Percentiles rank a stretch among this genome's conserved stretches.
phyloP scores from a whole-genome alignment of 208 protist genomes.

The Strigomonas galati region DNA sequence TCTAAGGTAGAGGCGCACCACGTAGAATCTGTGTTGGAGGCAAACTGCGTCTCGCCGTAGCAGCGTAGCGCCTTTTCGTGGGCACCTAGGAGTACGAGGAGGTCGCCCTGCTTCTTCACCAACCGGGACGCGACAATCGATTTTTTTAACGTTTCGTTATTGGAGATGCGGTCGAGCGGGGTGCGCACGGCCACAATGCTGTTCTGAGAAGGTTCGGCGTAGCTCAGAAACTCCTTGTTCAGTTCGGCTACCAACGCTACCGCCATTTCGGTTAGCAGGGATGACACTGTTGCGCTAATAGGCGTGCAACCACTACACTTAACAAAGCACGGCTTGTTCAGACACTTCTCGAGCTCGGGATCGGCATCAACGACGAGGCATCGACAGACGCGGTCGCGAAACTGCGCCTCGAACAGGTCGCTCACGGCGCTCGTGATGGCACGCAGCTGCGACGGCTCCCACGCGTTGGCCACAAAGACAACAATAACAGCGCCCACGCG shows the following conservation, averaged over 20 bases:
- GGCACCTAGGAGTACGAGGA: conserved; percentile 67
- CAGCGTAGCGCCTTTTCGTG: conserved; percentile 38
- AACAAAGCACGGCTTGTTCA: conserved; percentile 12
- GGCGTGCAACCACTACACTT: not conserved
- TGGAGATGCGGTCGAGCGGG: conserved; percentile 20
- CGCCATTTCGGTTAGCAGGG: conserved; percentile 36
- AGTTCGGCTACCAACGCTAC: conserved; percentile 26
- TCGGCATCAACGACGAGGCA: conserved; percentile 72
- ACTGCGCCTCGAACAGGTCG: conserved; percentile 19
- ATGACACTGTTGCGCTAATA: conserved; percentile 29
- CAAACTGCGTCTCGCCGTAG: conserved; percentile 69
- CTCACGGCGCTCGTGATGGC: not conserved
- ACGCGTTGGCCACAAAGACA: conserved; percentile 25
- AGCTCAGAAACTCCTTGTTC: conserved; percentile 15
- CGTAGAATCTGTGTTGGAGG: conserved; percentile 42
- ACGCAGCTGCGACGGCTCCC: not conserved
- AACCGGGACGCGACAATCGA: conserved; percentile 10
- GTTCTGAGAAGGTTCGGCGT: conserved; percentile 20
- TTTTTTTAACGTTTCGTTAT: conserved; percentile 3
- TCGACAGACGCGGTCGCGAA: conserved; percentile 61
- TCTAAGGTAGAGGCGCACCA: conserved; percentile 81
- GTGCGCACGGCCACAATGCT: conserved; percentile 28
- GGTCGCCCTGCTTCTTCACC: conserved; percentile 64
- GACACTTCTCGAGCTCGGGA: conserved; percentile 12
- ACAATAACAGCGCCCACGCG: conserved; percentile 54